Percentiles rank a stretch among this genome's conserved stretches.
These are phyloP conservation scores for Lipomyces japonicus DNA, from an alignment of 805 yeast species.

Conservation along the genomic window DNA sequence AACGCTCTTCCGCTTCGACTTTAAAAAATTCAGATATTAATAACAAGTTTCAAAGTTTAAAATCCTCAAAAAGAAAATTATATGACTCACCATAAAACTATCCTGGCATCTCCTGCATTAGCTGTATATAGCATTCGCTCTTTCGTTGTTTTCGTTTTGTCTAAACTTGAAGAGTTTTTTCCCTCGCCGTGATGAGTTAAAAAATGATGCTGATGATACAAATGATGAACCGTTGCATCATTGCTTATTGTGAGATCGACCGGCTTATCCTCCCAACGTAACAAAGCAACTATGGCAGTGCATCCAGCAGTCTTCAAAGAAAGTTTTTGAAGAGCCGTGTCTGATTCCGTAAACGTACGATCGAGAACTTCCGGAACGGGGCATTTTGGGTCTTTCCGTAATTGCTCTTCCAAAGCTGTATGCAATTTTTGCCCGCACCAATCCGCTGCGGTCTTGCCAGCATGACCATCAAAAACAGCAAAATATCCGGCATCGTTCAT, in stretches of 20 bases:
- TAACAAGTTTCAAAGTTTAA: too few species aligned
- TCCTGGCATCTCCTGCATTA: conserved; percentile 90
- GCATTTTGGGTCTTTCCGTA: conserved; percentile 35
- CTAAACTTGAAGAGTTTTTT: background rate
- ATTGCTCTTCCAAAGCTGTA: conserved; percentile 46
- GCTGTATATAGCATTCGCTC: conserved; percentile 80
- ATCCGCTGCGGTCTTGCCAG: conserved; percentile 86
- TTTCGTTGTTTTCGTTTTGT: conserved; percentile 1
- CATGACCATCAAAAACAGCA: conserved; percentile 96
- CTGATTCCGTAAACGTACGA: conserved; percentile 71
- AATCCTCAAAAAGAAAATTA: background rate
- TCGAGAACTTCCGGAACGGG: conserved; percentile 63
- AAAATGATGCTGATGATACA: conserved; percentile 19
- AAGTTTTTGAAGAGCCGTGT: conserved; percentile 56
- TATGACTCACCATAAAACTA: conserved; percentile 52
- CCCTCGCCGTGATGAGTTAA: conserved; percentile 11
- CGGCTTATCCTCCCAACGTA: conserved; percentile 65
- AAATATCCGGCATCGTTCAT: conserved; percentile 81
- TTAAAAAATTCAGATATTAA: background rate
- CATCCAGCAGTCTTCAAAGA: conserved; percentile 78
- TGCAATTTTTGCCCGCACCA: conserved; percentile 92
- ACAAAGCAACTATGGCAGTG: conserved; percentile 90
- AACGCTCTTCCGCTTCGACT: conserved; percentile 65
- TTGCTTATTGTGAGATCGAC: background rate
- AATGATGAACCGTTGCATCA: conserved; percentile 4